These are phyloP conservation scores for Chlamydomonas asymmetrica DNA, from an alignment of 139 green algal genomes.

Conservation along the genomic window DNA sequence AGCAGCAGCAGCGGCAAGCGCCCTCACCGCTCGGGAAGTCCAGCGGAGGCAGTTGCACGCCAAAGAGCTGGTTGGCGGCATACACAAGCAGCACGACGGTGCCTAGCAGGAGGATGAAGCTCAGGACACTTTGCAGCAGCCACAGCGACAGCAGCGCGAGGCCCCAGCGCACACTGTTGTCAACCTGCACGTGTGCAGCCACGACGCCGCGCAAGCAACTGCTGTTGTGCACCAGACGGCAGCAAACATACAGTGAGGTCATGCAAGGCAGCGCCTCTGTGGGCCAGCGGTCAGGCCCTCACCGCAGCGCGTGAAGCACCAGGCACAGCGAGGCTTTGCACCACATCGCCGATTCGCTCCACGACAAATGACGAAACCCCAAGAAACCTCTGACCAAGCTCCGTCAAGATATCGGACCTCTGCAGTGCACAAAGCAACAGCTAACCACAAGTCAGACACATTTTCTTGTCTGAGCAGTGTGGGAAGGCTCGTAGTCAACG, in stretches of 20 bases:
- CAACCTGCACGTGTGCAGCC: conserved; percentile 25
- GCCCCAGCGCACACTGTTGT: conserved; percentile 34
- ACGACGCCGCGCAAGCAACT: neutral
- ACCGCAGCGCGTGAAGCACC: neutral
- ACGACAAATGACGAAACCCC: no score
- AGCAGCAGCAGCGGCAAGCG: neutral
- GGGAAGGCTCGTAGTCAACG: no score
- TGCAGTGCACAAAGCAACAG: no score
- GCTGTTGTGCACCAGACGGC: neutral
- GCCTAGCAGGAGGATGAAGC: conserved; percentile 42
- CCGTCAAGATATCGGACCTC: no score
- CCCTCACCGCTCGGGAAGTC: neutral
- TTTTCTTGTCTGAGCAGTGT: no score
- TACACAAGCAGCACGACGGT: conserved; percentile 34
- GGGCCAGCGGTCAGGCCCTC: neutral
- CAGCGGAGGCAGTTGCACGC: conserved; percentile 17
- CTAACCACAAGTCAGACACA: no score
- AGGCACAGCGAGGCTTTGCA: neutral
- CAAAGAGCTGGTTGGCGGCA: conserved; percentile 23
- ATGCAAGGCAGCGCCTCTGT: neutral
- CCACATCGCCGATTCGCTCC: no score
- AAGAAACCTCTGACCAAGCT: no score
- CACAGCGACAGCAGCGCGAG: conserved; percentile 36
- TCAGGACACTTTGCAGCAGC: conserved; percentile 50
- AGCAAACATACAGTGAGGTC: neutral